Base-by-base conservation (phyloP, 441 rosid genomes). In the Viola pubescens region DNA sequence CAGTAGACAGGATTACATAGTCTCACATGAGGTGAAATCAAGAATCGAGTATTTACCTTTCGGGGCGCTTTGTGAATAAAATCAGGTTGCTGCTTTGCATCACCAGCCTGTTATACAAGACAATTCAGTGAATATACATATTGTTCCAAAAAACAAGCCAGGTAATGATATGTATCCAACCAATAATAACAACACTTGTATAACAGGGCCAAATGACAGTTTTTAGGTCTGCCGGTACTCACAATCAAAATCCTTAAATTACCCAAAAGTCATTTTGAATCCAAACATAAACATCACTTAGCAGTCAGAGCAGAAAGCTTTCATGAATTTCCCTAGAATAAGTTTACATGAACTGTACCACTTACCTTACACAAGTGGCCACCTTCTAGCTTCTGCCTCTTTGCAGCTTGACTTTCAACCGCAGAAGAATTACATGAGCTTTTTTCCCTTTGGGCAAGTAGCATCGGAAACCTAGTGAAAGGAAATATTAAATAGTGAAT, bases 301-400 rank as follows among this genome's bases (percentile, higher is more conserved):
- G 34, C 34, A 26, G 34, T 52, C 44, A 34, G 57, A 37, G 5
- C 9, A 57, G 40, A 50, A 19, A 26, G 13, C 40, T 26, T 43
- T 26, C 34, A 26, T 26, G 34, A 26, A 26, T 26, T 26, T 26
- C 34, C 26, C 34, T 26, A 26, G 2, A 26, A 26, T 26, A 26
- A 26, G 34, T 26, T 26, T 26, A 26, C 34, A 26, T 26, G 34
- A 26, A 26, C 34, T 26, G 34, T 2, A 26, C 34, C 34, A 26
- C 34, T 26, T 70, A 87, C 96, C 94, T 85, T 91, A 40, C 73
- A 76, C 41, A 78, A 80, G 63, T 78, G 79, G 63, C 97, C 97
- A 55, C 97, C 95, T 59, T 91, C 98, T 63, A 91, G 80, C 75
- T 91, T 91, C 82, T 85, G 98, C 77, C 95, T 81, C 79, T 91